A percentile compares a stretch with the other conserved stretches of the same genome.
Conservation (phyloP, 176 grass and related monocot species). For the Themeda triandra region DNA sequence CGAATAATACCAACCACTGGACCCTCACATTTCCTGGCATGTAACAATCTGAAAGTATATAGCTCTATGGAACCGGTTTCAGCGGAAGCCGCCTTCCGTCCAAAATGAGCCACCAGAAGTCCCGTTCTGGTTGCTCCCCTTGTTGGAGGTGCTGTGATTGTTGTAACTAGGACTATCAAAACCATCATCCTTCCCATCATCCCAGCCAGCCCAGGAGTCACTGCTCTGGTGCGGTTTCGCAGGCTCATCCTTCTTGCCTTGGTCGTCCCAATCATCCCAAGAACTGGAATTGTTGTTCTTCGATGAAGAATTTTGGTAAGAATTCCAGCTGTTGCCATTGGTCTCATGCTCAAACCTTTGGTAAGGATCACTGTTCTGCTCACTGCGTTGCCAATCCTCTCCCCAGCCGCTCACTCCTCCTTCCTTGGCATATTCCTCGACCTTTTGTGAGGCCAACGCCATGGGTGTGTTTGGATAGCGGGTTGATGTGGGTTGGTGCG, state of each 20-base stretch:
- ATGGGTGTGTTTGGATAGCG: neutral
- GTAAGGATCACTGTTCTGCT: slow-evolving; percentile 59
- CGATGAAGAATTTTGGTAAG: slow-evolving; percentile 39
- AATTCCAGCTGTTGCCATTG: slow-evolving; percentile 47
- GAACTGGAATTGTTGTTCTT: slow-evolving; percentile 68
- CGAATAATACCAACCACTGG: slow-evolving; percentile 39
- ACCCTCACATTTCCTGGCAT: slow-evolving; percentile 41
- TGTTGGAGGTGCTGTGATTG: slow-evolving; percentile 48
- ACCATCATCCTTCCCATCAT: slow-evolving; percentile 76
- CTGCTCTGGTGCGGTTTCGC: slow-evolving; percentile 37
- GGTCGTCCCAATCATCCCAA: slow-evolving; percentile 94
- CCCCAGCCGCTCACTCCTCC: slow-evolving; percentile 69
- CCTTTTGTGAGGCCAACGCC: slow-evolving; percentile 88
- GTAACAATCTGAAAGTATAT: slow-evolving; percentile 45
- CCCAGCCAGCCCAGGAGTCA: slow-evolving; percentile 91
- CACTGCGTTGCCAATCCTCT: slow-evolving; percentile 62
- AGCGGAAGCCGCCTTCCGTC: slow-evolving; percentile 80
- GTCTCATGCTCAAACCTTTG: slow-evolving; percentile 59
- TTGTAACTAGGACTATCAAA: slow-evolving; percentile 49
- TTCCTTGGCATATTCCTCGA: slow-evolving; percentile 91
- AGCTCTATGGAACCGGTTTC: slow-evolving; percentile 27
- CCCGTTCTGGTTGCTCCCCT: slow-evolving; percentile 55
- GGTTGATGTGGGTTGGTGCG: too few relatives aligned
- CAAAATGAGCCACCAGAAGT: slow-evolving; percentile 53
- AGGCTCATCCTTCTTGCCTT: slow-evolving; percentile 54